Conservation (phyloP, 1,139 yeast species). For the Sugiyamaella xylanicola region DNA sequence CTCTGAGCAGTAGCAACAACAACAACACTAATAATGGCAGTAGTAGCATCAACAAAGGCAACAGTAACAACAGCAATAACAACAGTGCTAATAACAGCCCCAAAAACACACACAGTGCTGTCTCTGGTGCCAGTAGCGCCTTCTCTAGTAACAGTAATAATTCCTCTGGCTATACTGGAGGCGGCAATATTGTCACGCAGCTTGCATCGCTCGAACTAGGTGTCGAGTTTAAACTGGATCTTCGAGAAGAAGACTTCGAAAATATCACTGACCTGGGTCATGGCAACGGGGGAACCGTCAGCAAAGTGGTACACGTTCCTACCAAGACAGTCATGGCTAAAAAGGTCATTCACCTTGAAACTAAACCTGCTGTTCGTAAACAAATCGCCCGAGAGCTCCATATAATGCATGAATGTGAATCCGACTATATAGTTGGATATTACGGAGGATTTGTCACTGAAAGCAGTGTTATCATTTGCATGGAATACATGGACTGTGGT, state of each 20-base stretch:
- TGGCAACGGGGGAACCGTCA: constrained; percentile 93
- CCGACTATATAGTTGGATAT: constrained; percentile 80
- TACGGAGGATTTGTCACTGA: constrained; percentile 81
- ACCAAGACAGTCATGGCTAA: constrained; percentile 89
- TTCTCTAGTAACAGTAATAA: constrained; percentile 38
- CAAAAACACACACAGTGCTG: no score
- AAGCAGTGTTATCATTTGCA: constrained; percentile 73
- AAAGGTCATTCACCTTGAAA: constrained; percentile 83
- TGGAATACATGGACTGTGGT: constrained; percentile 97
- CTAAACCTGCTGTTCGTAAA: constrained; percentile 75
- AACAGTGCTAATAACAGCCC: neutral
- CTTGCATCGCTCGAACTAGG: constrained; percentile 48
- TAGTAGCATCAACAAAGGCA: neutral
- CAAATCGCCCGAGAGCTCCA: constrained; percentile 87
- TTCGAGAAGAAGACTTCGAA: constrained; percentile 69
- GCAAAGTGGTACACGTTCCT: constrained; percentile 86
- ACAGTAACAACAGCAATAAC: neutral
- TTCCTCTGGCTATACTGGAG: constrained; percentile 26
- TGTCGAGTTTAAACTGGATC: constrained; percentile 52
- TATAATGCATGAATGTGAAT: constrained; percentile 85
- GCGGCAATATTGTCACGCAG: constrained; percentile 35
- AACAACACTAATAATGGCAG: neutral
- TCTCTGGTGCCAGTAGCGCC: no score
- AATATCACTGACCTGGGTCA: constrained; percentile 79
- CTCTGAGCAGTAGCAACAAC: neutral